Conservation (phyloP, 345 rosid species). For the Murraya paniculata region DNA sequence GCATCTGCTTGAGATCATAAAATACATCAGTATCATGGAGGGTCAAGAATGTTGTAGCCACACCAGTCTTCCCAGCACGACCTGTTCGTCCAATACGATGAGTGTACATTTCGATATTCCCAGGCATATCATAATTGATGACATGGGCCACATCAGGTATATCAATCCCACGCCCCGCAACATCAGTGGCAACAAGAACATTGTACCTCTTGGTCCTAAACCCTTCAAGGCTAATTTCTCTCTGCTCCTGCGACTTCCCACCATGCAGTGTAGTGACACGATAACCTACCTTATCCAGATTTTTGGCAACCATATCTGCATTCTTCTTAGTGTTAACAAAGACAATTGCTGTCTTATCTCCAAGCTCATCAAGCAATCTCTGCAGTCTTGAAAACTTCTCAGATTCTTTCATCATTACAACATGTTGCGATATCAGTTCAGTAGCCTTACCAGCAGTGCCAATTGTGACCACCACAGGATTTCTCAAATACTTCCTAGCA, state of each 20-base stretch:
- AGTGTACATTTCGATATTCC: conserved; percentile 81
- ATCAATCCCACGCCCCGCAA: conserved; percentile 93
- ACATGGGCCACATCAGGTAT: conserved; percentile 96
- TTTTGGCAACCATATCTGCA: conserved; percentile 75
- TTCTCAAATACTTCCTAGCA: conserved; percentile 91
- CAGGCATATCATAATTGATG: conserved; percentile 91
- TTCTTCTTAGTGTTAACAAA: conserved; percentile 94
- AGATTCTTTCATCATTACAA: conserved; percentile 82
- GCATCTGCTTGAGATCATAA: conserved; percentile 98
- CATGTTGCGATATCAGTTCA: conserved; percentile 83
- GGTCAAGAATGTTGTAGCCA: conserved; percentile 91
- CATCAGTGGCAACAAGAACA: conserved; percentile 94
- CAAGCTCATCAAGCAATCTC: conserved; percentile 78
- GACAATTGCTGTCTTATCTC: conserved; percentile 84
- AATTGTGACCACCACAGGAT: conserved; percentile 91
- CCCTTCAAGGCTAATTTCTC: conserved; percentile 90
- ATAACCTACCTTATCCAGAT: conserved; percentile 79
- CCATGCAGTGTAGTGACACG: conserved; percentile 91
- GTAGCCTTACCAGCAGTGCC: conserved; percentile 98
- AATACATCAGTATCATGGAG: conserved; percentile 75
- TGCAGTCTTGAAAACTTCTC: conserved; percentile 68
- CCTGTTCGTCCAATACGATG: conserved; percentile 97
- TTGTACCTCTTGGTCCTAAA: conserved; percentile 84
- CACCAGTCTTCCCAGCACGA: conserved; percentile 94
- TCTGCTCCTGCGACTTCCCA: conserved; percentile 94